Percentiles rank a stretch among this genome's conserved stretches.
These are phyloP conservation scores for Hanseniaspora guilliermondii DNA, from an alignment of 805 yeast species.

Conservation along the genomic window DNA sequence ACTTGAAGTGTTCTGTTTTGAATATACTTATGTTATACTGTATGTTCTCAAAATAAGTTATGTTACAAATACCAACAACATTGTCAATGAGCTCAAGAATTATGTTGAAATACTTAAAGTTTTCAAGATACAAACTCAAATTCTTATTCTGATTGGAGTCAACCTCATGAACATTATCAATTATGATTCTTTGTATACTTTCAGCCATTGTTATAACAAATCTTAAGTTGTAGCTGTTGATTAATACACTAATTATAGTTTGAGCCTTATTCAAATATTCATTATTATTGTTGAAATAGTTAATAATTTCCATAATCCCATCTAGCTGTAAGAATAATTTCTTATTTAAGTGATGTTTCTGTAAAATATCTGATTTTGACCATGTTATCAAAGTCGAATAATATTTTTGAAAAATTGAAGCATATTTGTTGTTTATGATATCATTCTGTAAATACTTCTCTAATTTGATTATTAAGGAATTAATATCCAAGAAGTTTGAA, in stretches of 20 bases:
- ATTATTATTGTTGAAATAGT: not conserved
- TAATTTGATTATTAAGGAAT: not conserved
- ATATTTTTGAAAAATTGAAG: not conserved
- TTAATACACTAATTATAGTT: not conserved
- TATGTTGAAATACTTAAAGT: not conserved
- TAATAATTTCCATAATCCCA: not conserved
- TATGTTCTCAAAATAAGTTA: not conserved
- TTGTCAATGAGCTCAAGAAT: not conserved
- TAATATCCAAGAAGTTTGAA: not conserved
- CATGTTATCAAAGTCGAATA: not conserved
- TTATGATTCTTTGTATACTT: not conserved
- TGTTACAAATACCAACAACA: not conserved
- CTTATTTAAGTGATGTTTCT: not conserved
- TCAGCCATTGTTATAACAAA: not conserved
- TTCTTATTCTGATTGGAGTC: not conserved
- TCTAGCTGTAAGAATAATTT: not conserved
- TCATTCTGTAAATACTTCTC: constrained; percentile 1
- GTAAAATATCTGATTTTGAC: not conserved
- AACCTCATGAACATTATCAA: not conserved
- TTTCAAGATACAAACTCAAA: not conserved
- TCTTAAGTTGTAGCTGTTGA: not conserved
- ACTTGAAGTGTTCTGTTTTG: not conserved
- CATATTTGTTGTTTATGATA: not conserved
- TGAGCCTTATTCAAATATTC: not conserved
- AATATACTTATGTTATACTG: not conserved